phyloP scores from a whole-genome alignment of 306 rosid genomes.

The Erythrophleum fordii region DNA sequence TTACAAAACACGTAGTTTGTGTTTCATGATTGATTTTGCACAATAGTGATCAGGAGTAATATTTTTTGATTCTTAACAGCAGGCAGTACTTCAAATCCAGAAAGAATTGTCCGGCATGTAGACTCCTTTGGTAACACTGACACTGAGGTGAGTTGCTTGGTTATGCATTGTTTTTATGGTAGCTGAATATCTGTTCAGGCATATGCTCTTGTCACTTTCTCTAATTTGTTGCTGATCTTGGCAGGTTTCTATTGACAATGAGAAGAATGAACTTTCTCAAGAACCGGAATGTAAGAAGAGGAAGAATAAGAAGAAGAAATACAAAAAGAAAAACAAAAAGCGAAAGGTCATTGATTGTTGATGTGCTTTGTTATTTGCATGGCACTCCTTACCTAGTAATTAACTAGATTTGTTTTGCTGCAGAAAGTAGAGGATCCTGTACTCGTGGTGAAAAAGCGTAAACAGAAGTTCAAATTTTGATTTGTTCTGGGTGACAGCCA shows the following conservation, averaged over 20 bases:
- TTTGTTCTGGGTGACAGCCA: constrained; percentile 12
- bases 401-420: constrained; percentile 38
- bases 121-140: constrained; percentile 74
- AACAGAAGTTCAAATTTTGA: constrained; percentile 57
- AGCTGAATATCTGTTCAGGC: constrained; percentile 11
- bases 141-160: constrained; percentile 63
- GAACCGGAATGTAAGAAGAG: constrained; percentile 58
- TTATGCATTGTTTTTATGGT: constrained; percentile 19
- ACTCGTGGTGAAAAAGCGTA: constrained; percentile 47
- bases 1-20: not conserved
- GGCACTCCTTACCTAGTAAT: constrained; percentile 3
- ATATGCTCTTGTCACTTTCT: constrained; percentile 11
- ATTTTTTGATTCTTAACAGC: constrained; percentile 28
- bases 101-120: constrained; percentile 64
- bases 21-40: not conserved
- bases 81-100: constrained; percentile 69
- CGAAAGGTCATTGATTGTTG: constrained; percentile 55
- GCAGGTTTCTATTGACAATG: constrained; percentile 58
- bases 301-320: constrained; percentile 39
- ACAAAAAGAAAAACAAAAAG: constrained; percentile 56
- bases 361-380: constrained; percentile 33
- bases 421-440: constrained; percentile 56
- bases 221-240: constrained; percentile 26
- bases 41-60: not conserved
- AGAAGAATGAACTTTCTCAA: constrained; percentile 37